A percentile compares a stretch with the other conserved stretches of the same genome.
Conservation (phyloP, 257 asterid species). For the Solanum rostratum region DNA sequence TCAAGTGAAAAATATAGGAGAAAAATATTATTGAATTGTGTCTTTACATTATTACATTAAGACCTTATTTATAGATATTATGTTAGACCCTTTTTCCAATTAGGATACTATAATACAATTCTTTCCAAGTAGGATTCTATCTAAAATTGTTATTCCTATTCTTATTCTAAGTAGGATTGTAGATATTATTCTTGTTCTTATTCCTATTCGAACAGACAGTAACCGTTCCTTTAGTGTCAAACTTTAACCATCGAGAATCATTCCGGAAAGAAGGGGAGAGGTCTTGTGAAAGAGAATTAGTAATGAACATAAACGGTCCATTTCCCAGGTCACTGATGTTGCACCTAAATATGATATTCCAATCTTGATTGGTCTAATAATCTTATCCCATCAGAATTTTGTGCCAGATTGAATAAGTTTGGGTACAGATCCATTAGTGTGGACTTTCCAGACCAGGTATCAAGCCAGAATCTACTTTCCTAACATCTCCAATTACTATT, state of each 20-base stretch:
- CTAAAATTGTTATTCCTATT: too few species aligned
- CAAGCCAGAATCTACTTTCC: not conserved
- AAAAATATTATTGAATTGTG: too few species aligned
- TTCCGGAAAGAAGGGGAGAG: not conserved
- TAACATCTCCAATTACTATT: not conserved
- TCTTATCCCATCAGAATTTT: not conserved
- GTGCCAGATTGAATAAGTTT: not conserved
- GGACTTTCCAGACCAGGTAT: not conserved
- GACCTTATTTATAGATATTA: too few species aligned
- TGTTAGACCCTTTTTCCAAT: too few species aligned
- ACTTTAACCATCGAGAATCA: not conserved
- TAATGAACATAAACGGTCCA: not conserved
- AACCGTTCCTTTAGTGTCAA: not conserved
- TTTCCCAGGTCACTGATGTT: not conserved
- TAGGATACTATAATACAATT: too few species aligned
- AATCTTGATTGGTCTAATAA: not conserved
- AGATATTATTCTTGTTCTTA: too few species aligned
- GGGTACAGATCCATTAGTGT: not conserved
- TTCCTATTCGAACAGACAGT: not conserved
- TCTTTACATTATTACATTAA: too few species aligned
- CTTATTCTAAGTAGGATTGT: too few species aligned
- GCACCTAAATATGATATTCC: not conserved
- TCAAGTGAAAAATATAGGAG: too few species aligned
- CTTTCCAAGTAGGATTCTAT: too few species aligned
- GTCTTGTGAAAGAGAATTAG: not conserved